Evolutionary conservation across 2,329 filamentous ascomycete species (phyloP), one percentile per base, ranked within the genome.

Genomic region (Fusarium odoratissimum): DNA sequence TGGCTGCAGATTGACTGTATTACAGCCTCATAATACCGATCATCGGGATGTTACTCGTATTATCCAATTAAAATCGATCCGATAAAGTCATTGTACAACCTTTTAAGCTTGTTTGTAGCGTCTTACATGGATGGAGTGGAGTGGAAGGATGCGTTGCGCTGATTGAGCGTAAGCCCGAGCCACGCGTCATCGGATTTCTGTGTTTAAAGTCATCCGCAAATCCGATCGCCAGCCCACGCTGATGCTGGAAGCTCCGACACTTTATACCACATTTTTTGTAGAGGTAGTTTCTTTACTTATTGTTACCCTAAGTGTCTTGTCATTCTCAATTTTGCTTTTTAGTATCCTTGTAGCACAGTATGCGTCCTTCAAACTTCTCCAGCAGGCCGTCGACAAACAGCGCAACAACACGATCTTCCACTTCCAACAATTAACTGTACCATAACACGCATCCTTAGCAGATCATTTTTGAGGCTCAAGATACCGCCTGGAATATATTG

Each of bases 161-260:
- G 12, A 23, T 52, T 17, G 25, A 40, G 13, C 6, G 23, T 57
- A 33, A 58, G 31, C 40, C 33, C 40, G 51, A 25, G 23, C 41
- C 23, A 62, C 65, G 63, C 45, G 63, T 59, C 64, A 40, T 59
- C 67, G 67, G 67, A 40, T 69, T 69, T 69, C 44, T 33, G 6
- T 21, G 28, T 1, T 1, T 7, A 14, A 8, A 30, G 35, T n/a
- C 38, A 14, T 38, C 58, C 52, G 52, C 28, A 69, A 59, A 38
- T 46, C 67, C 59, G 67, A 68, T 16, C 17, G 3, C 9, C 4
- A 40, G 13, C 6, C 28, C 17, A 17, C 17, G 37, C 28, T n/a
- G 21, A 40, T 33, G 4, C 31, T 23, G 2, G 2, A 2, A 46
- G 9, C 14, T 19, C 51, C 59, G 10, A 46, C 9, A 5, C 4